Evolutionary conservation across 139 green algal species (phyloP), one percentile per base, ranked within the genome.

Genomic region (Chlorella sp.): DNA sequence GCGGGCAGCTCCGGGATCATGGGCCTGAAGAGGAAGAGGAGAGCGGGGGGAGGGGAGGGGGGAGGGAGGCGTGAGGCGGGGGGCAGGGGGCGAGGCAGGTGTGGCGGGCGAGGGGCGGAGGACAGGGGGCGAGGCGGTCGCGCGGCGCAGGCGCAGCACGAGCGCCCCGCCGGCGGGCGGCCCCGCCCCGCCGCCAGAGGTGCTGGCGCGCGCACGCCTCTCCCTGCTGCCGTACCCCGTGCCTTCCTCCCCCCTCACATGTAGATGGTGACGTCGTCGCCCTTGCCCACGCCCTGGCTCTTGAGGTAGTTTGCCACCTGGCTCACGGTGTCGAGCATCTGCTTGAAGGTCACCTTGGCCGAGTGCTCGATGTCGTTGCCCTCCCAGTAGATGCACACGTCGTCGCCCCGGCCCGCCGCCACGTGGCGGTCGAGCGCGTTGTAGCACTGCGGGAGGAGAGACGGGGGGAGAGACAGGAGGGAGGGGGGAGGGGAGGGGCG

Each of bases 211-310:
- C n/a, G n/a, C n/a, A n/a, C n/a, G n/a, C n/a, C n/a, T 36, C 27
- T 8, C 27, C 53, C 1, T 38, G n/a, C 3, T 40, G 21, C 14
- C 31, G 27, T n/a, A 27, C 53, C 53, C 53, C 25, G 9, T 51
- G 5, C 31, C 25, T 41, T 23, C 59, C 33, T 45, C 11, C 31
- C 14, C 46, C 46, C 46, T 14, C 17, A 17, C 87, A 99, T 91
- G 89, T 99, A 99, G 72, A 98, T 91, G 58, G 89, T 91, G 29
- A 98, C 95, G 8, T 79, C 83, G 74, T 97, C 90, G 21, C 95
- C 95, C 79, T 93, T 91, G 67, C 87, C 84, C 15, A 98, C 87
- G 40, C 93, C 94, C 45, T 86, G 65, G 33, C 75, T 84, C 50
- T 90, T 91, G 71, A 99, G 83, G 73, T 88, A 98, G 78, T 98